Base-by-base conservation (phyloP, 176 grass and related monocot genomes). In the Paspalum notatum region DNA sequence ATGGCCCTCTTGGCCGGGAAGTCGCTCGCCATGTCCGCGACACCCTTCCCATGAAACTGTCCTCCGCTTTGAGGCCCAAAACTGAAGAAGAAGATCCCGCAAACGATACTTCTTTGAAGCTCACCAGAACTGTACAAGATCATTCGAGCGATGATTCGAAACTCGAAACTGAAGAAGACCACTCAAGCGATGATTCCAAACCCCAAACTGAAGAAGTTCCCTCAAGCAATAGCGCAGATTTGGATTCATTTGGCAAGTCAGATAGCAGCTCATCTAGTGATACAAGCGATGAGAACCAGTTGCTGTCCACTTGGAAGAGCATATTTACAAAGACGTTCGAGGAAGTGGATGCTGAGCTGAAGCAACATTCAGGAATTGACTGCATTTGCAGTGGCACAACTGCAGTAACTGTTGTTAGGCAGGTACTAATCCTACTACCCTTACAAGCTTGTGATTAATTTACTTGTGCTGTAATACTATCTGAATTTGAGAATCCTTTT, bases 331-430 rank as follows among this genome's bases (percentile, higher is more conserved):
- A 89, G 69, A 79, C 83, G 76, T 93, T 91, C 26, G 86, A 97
- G 63, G 85, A 91, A 21, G 64, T 97, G 68, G 93, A 97, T 38
- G 65, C 86, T n/a, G 93, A 91, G 32, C 87, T 97, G 55, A 85
- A 74, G 22, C 67, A 55, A 40, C 80, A 87, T 42, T 68, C 88
- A 17, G 55, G 47, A 25, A 97, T 97, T 12, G 94, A 97, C 75
- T 89, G 91, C 86, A 78, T 97, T 78, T 97, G 94, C 62, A 97
- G 94, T 49, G 94, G 94, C 70, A 82, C 91, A 17, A 97, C 94
- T 8, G 94, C 94, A 6, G 91, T 97, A 49, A 82, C 77, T 20
- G 71, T 89, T 2, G 15, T 97, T 74, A 93, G 80, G 77, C 80
- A 93, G 94, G 94, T 97, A 88, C 21, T 47, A 44, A 18, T 27